These are phyloP conservation scores for Begonia masoniana DNA, from an alignment of 306 rosid genomes.

Conservation along the genomic window DNA sequence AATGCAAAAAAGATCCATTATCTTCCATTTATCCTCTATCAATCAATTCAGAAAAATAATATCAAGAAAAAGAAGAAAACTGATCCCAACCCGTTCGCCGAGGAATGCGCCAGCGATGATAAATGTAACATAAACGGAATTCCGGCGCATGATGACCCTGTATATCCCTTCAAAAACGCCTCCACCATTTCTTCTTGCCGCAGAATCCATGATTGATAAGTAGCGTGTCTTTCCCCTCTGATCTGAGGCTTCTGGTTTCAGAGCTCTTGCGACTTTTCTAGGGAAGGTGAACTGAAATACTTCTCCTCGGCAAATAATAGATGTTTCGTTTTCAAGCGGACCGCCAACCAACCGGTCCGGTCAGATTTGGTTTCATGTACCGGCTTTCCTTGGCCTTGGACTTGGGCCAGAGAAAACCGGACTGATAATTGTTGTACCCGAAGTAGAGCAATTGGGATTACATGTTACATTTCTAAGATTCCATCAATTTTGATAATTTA, in stretches of 20 bases:
- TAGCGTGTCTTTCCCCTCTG: constrained; percentile 5
- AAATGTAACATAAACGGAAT: constrained; percentile 66
- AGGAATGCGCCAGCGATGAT: constrained; percentile 74
- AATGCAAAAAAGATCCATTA: too few species aligned
- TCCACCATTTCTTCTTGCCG: constrained; percentile 46
- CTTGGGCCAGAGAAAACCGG: too few species aligned
- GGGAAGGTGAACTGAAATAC: constrained; percentile 1
- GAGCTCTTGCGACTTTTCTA: not conserved
- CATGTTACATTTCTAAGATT: too few species aligned
- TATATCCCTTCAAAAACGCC: constrained; percentile 68
- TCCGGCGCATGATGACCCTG: constrained; percentile 81
- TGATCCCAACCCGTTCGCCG: constrained; percentile 60
- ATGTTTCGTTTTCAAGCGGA: too few species aligned
- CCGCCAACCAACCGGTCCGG: too few species aligned
- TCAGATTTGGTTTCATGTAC: too few species aligned
- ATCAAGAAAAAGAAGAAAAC: not conserved
- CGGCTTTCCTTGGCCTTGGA: too few species aligned
- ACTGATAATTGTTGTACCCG: too few species aligned
- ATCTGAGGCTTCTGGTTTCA: constrained; percentile 19
- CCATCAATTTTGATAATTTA: too few species aligned
- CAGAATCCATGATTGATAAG: constrained; percentile 40
- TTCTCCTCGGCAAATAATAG: not conserved
- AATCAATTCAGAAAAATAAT: not conserved
- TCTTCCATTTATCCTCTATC: not conserved
- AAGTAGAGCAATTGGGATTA: too few species aligned